Percentiles rank a stretch among this genome's conserved stretches.
These are phyloP conservation scores for Saccharum spontaneum DNA, from an alignment of 176 grass and related monocot species.

Conservation along the genomic window DNA sequence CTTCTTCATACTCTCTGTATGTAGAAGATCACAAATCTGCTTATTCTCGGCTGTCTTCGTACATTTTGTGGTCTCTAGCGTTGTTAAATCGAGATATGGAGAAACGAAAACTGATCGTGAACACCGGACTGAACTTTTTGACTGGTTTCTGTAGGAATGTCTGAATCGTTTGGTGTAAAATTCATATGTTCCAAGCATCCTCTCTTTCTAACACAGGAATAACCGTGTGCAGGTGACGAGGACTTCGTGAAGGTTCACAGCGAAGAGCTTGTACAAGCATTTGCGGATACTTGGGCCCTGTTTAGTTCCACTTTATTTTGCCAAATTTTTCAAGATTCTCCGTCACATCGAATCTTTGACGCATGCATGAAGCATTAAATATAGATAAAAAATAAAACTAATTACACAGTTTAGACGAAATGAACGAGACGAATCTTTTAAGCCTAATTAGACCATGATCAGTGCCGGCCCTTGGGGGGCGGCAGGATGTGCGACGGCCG, in stretches of 20 bases:
- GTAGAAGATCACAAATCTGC: neutral
- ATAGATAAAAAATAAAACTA: too few relatives aligned
- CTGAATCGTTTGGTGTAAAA: neutral
- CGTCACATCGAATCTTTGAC: too few relatives aligned
- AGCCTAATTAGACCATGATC: too few relatives aligned
- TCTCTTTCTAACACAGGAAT: neutral
- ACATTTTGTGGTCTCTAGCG: neutral
- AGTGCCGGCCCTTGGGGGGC: too few relatives aligned
- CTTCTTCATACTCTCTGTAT: neutral
- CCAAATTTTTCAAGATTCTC: too few relatives aligned
- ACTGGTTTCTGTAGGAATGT: neutral
- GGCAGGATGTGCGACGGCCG: too few relatives aligned
- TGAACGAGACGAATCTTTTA: too few relatives aligned
- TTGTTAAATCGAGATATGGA: neutral
- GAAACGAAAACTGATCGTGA: neutral
- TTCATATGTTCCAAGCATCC: neutral
- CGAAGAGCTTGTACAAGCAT: conserved; percentile 70
- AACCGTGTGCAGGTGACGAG: conserved; percentile 44
- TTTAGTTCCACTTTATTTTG: too few relatives aligned
- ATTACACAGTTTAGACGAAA: too few relatives aligned
- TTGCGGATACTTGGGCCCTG: too few relatives aligned
- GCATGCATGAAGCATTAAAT: too few relatives aligned
- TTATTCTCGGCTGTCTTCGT: neutral
- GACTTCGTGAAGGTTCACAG: conserved; percentile 59
- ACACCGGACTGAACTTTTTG: neutral